These are phyloP conservation scores for Catunica adiposa DNA, from an alignment of 2,329 filamentous ascomycete genomes.

Conservation along the genomic window DNA sequence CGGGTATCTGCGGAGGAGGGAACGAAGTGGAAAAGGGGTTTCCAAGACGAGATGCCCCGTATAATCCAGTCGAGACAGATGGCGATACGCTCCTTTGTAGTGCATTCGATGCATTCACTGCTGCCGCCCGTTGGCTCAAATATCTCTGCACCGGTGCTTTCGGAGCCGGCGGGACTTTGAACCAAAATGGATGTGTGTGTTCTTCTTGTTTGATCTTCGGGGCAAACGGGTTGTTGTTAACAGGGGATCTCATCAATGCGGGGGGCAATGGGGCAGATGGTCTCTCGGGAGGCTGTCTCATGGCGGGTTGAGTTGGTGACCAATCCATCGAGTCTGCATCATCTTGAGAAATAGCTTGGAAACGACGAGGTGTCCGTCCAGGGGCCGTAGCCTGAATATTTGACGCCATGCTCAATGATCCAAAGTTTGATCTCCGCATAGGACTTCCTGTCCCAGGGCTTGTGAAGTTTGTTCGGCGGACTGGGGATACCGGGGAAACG, in stretches of 20 bases:
- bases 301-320: conserved; percentile 36
- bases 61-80: background rate
- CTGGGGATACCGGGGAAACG: conserved; percentile 6
- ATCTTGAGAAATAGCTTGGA: conserved; percentile 22
- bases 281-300: conserved; percentile 17
- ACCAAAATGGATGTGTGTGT: conserved; percentile 35
- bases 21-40: background rate
- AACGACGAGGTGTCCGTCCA: conserved; percentile 5
- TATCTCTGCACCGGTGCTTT: conserved; percentile 28
- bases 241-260: background rate
- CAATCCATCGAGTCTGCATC: conserved; percentile 50
- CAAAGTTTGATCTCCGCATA: conserved; percentile 5
- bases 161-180: conserved; percentile 46
- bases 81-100: background rate
- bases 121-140: conserved; percentile 12
- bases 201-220: background rate
- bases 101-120: conserved; percentile 3
- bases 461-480: conserved; percentile 10
- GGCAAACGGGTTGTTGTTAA: conserved; percentile 10
- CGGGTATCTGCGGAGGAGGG: background rate
- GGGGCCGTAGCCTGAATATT: background rate
- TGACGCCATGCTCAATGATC: background rate
- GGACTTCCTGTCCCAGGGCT: conserved; percentile 6
- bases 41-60: too few relatives aligned
- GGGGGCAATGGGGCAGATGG: background rate